A percentile compares a stretch with the other conserved stretches of the same genome.
Evolutionary conservation across 73 alveolate genomes (phyloP).

Genomic region (Tetrahymena malaccensis): DNA sequence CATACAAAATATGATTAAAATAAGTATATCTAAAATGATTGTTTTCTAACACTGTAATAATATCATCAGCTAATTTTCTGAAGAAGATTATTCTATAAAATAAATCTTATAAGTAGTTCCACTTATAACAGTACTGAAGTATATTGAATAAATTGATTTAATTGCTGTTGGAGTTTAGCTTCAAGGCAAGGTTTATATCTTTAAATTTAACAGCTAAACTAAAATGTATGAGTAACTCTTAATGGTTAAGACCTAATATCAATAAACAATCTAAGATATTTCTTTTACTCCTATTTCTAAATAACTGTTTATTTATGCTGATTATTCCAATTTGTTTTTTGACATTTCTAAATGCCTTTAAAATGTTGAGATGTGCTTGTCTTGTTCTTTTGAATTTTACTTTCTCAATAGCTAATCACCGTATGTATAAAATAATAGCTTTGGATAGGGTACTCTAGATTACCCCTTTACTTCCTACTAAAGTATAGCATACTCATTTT

Average conservation of each 20-base stretch:
- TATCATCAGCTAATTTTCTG: neutral
- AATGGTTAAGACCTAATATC: neutral
- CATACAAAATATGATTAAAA: too few species aligned
- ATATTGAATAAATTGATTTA: neutral
- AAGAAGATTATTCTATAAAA: neutral
- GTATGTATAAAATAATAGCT: too few species aligned
- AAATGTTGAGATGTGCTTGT: neutral
- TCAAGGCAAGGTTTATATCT: neutral
- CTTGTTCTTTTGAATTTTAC: neutral
- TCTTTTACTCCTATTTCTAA: neutral
- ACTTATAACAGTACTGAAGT: neutral
- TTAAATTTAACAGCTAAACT: neutral
- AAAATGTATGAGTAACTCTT: too few species aligned
- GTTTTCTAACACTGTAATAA: too few species aligned
- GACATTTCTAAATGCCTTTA: neutral
- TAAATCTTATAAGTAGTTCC: neutral
- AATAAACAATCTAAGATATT: neutral
- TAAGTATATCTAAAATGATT: too few species aligned
- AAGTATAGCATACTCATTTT: neutral
- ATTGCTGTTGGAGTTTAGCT: neutral
- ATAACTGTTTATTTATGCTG: neutral
- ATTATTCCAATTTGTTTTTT: neutral
- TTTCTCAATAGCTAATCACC: too few species aligned
- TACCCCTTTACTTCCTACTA: neutral
- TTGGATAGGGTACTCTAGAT: neutral